Conservation (phyloP, 2,329 filamentous ascomycete species). For the Colletotrichum sp. region DNA sequence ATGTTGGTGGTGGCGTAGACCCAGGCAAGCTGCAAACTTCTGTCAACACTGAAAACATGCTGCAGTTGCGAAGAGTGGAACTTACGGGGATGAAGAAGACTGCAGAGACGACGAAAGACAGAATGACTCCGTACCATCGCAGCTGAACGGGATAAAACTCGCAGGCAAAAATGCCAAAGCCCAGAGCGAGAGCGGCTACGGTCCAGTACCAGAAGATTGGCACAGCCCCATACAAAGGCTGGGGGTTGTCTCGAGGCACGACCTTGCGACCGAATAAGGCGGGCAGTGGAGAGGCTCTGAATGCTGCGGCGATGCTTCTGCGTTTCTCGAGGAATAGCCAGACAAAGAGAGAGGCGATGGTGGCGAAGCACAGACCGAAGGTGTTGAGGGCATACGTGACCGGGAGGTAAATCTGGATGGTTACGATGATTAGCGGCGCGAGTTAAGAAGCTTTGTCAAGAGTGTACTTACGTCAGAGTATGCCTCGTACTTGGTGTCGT, state of each 20-base stretch:
- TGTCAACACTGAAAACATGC: not conserved
- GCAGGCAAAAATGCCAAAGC: conserved; percentile 32
- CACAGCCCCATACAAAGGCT: conserved; percentile 23
- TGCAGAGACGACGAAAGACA: conserved; percentile 30
- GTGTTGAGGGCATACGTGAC: conserved; percentile 48
- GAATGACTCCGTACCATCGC: conserved; percentile 35
- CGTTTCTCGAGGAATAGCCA: conserved; percentile 36
- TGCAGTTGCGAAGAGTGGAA: accelerated
- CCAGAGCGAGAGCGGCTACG: conserved; percentile 24
- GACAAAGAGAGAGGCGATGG: conserved; percentile 43
- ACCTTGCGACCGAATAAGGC: not conserved
- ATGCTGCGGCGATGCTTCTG: conserved; percentile 20
- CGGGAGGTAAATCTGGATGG: conserved; percentile 46
- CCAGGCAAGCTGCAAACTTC: conserved; percentile 29
- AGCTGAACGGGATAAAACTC: conserved; percentile 35
- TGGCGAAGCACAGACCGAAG: conserved; percentile 59
- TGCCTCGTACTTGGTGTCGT: conserved; percentile 50
- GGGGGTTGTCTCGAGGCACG: not conserved
- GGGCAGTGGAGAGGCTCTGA: not conserved
- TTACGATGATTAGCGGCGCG: not conserved
- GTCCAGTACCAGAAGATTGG: conserved; percentile 32
- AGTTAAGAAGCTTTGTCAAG: not conserved
- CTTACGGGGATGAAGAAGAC: conserved; percentile 33
- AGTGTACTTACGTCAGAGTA: conserved; percentile 51
- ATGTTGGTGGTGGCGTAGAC: conserved; percentile 46